Conservation (phyloP, 1,139 yeast genomes). For the Kodamaea suecica region DNA sequence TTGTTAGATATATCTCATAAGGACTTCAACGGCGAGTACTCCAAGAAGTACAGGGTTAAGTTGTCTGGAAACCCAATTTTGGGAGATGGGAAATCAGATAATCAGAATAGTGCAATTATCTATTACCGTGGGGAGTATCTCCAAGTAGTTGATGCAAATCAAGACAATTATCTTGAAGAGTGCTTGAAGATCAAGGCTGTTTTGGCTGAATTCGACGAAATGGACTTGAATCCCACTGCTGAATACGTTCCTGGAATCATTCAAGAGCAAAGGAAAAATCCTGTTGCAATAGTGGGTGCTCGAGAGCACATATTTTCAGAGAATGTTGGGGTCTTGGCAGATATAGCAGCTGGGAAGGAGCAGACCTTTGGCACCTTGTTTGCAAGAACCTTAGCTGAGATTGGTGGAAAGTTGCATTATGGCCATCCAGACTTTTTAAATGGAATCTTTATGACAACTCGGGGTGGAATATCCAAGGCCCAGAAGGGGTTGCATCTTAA, state of each 20-base stretch:
- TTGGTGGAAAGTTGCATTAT: constrained; percentile 86
- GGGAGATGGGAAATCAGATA: constrained; percentile 90
- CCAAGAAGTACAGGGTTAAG: constrained; percentile 52
- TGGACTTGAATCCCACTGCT: constrained; percentile 27
- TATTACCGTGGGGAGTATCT: constrained; percentile 84
- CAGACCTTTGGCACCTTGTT: constrained; percentile 90
- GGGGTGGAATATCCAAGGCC: constrained; percentile 90
- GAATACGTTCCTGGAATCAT: constrained; percentile 49
- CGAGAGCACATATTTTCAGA: constrained; percentile 87
- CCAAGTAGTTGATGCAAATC: constrained; percentile 85
- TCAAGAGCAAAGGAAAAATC: constrained; percentile 30
- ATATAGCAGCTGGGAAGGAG: constrained; percentile 90
- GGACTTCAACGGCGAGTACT: constrained; percentile 36
- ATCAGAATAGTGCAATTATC: constrained; percentile 75
- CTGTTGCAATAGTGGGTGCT: constrained; percentile 86
- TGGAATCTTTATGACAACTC: constrained; percentile 80
- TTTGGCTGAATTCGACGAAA: constrained; percentile 75
- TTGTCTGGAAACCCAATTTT: constrained; percentile 83
- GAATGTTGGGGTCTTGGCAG: constrained; percentile 81
- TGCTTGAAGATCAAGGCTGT: constrained; percentile 78
- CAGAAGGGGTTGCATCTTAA: constrained; percentile 83
- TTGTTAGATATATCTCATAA: constrained; percentile 57
- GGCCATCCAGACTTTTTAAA: constrained; percentile 91
- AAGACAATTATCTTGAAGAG: constrained; percentile 83
- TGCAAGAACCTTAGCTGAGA: constrained; percentile 79